Conservation (phyloP, 2,329 filamentous ascomycete genomes). For the Hymenotorrendiella dingleyae region DNA sequence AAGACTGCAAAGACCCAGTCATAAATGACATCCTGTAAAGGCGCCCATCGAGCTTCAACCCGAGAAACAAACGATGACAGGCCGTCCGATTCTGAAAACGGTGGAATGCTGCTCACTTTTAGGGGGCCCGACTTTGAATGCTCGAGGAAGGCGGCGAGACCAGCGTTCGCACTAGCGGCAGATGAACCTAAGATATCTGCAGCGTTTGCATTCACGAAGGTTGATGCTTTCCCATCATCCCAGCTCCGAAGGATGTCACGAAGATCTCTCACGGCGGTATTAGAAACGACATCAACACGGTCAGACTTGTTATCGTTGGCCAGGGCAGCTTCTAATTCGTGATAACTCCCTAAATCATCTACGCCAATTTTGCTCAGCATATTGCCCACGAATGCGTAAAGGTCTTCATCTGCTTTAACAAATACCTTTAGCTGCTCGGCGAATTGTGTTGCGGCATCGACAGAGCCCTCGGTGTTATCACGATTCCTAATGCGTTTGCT, state of each 20-base stretch:
- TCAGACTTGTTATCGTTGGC: conserved; percentile 12
- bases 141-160: conserved; percentile 57
- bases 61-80: conserved; percentile 45
- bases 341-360: conserved; percentile 26
- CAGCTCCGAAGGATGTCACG: conserved; percentile 32
- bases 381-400: conserved; percentile 26
- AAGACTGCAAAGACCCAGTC: conserved; percentile 50
- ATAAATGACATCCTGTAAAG: conserved; percentile 51
- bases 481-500: conserved; percentile 61
- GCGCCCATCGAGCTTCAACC: conserved; percentile 45
- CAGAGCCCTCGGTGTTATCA: conserved; percentile 45
- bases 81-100: conserved; percentile 48
- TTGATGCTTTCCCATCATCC: conserved; percentile 34
- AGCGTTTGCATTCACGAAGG: conserved; percentile 27
- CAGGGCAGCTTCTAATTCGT: conserved; percentile 24
- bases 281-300: conserved; percentile 16
- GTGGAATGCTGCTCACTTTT: conserved; percentile 39
- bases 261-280: conserved; percentile 32
- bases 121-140: conserved; percentile 53
- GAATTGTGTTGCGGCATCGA: conserved; percentile 46
- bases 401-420: conserved; percentile 25
- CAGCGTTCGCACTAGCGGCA: conserved; percentile 31
- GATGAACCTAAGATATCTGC: conserved; percentile 29
- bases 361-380: conserved; percentile 27
- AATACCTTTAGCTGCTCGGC: conserved; percentile 46